Percentiles rank a stretch among this genome's conserved stretches.
These are phyloP conservation scores for Cutaneotrichosporon cyanovorans DNA, from an alignment of 1,284 basidiomycete genomes.

Conservation along the genomic window DNA sequence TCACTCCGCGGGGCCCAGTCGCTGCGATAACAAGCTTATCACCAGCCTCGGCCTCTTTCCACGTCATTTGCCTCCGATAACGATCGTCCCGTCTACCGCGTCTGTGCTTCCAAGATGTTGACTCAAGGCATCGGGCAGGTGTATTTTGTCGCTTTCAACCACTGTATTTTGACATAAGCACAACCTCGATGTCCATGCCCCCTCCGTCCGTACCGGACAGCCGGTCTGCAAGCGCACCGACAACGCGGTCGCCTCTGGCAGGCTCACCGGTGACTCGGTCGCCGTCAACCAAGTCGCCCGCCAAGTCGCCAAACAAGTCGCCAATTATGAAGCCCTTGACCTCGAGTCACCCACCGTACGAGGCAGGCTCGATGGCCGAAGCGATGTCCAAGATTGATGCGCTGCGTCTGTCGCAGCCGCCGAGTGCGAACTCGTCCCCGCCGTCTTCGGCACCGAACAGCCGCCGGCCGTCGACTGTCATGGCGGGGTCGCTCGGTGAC, in stretches of 20 bases:
- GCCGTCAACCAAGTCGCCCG: not conserved
- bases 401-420: constrained; percentile 30
- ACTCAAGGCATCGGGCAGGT: not conserved
- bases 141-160: not conserved
- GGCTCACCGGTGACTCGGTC: not conserved
- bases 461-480: not conserved
- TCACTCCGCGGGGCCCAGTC: not conserved
- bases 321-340: constrained; percentile 11
- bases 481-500: not conserved
- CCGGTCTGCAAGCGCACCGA: not conserved
- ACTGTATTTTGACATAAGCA: not conserved
- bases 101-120: not conserved
- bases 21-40: not conserved
- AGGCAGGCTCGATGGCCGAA: constrained; percentile 34
- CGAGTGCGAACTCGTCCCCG: constrained; percentile 8
- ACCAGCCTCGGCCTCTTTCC: not conserved
- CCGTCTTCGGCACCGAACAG: constrained; percentile 3
- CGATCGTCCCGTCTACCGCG: no score
- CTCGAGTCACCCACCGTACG: constrained; percentile 5
- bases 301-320: constrained; percentile 16
- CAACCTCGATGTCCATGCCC: constrained; percentile 25
- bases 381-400: constrained; percentile 40
- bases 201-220: constrained; percentile 12
- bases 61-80: not conserved
- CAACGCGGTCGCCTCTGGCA: not conserved